Percentiles rank a stretch among this genome's conserved stretches.
Evolutionary conservation across 768 basidiomycete genomes (phyloP).

Genomic region (Lentinus tigrinus): DNA sequence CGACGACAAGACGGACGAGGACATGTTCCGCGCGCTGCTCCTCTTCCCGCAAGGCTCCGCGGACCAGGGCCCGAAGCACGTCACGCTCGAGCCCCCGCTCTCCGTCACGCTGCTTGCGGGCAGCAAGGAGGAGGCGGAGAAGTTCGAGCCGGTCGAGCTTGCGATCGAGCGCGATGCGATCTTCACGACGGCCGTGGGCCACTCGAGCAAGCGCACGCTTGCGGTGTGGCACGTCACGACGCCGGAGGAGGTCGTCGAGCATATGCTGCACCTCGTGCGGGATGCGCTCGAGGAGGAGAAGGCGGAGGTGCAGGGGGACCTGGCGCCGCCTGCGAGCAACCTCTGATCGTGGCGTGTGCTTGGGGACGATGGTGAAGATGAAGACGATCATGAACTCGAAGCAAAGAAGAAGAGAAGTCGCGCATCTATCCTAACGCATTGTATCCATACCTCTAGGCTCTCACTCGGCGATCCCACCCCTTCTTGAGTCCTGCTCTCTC

Average conservation of each 20-base stretch:
- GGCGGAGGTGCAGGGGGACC: not conserved
- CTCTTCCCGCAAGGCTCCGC: constrained; percentile 44
- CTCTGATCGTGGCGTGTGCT: not conserved
- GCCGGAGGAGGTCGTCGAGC: constrained; percentile 82
- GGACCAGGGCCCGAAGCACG: constrained; percentile 22
- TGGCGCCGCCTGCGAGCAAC: constrained; percentile 1
- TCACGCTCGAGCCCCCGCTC: constrained; percentile 52
- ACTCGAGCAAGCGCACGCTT: constrained; percentile 83
- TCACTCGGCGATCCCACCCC: too few relatives aligned
- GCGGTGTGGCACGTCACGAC: constrained; percentile 92
- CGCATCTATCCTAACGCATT: too few relatives aligned
- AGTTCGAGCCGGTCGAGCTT: constrained; percentile 54
- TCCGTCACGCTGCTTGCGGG: constrained; percentile 40
- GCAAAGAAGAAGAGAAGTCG: too few relatives aligned
- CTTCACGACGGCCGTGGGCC: constrained; percentile 94
- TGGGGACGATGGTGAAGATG: too few relatives aligned
- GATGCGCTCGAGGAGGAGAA: not conserved
- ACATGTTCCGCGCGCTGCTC: constrained; percentile 94
- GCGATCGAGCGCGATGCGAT: constrained; percentile 64
- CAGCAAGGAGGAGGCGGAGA: constrained; percentile 24
- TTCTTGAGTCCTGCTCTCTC: too few relatives aligned
- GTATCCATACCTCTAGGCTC: too few relatives aligned
- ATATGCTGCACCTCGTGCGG: constrained; percentile 62
- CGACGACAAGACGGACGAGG: constrained; percentile 99
- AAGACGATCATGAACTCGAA: too few relatives aligned